A percentile compares a stretch with the other conserved stretches of the same genome.
These are phyloP conservation scores for Colletotrichum tabaci DNA, from an alignment of 2,329 filamentous ascomycete genomes.

Conservation along the genomic window DNA sequence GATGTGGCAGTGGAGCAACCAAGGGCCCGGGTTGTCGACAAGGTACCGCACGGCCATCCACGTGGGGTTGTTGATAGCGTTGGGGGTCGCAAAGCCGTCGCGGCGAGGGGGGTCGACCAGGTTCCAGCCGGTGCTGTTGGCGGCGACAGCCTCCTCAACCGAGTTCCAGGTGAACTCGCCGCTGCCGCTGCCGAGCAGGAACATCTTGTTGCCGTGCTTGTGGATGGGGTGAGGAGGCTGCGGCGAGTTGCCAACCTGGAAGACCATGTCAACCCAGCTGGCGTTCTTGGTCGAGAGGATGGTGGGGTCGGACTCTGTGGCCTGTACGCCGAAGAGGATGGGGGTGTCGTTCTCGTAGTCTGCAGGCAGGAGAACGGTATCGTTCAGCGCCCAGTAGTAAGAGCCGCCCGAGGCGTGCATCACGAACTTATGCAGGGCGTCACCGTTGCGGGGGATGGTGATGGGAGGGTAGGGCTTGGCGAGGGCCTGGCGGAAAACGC, in stretches of 20 bases:
- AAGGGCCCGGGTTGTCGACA: slow-evolving; percentile 66
- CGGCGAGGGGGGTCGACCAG: slow-evolving; percentile 67
- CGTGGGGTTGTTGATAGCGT: slow-evolving; percentile 48
- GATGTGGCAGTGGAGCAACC: slow-evolving; percentile 71
- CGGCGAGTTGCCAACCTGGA: slow-evolving; percentile 58
- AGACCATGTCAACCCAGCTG: slow-evolving; percentile 71
- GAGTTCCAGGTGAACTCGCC: slow-evolving; percentile 67
- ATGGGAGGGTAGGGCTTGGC: slow-evolving; percentile 65
- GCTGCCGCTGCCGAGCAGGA: slow-evolving; percentile 65
- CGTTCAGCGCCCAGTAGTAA: slow-evolving; percentile 69
- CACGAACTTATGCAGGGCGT: slow-evolving; percentile 61
- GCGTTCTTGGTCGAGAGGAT: slow-evolving; percentile 63
- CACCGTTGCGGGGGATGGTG: slow-evolving; percentile 57
- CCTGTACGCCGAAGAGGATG: slow-evolving; percentile 61
- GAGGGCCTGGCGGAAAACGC: slow-evolving; percentile 59
- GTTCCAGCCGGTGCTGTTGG: slow-evolving; percentile 68
- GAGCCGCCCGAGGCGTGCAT: slow-evolving; percentile 59
- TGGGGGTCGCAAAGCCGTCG: slow-evolving; percentile 62
- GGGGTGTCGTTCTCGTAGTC: slow-evolving; percentile 57
- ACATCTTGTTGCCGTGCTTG: slow-evolving; percentile 76
- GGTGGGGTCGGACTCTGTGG: slow-evolving; percentile 55
- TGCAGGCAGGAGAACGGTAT: slow-evolving; percentile 57
- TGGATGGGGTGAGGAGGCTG: slow-evolving; percentile 74
- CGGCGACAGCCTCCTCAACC: slow-evolving; percentile 66
- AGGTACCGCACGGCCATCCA: slow-evolving; percentile 70